Conservation (phyloP, 345 rosid species). For the Gossypium thurberi region DNA sequence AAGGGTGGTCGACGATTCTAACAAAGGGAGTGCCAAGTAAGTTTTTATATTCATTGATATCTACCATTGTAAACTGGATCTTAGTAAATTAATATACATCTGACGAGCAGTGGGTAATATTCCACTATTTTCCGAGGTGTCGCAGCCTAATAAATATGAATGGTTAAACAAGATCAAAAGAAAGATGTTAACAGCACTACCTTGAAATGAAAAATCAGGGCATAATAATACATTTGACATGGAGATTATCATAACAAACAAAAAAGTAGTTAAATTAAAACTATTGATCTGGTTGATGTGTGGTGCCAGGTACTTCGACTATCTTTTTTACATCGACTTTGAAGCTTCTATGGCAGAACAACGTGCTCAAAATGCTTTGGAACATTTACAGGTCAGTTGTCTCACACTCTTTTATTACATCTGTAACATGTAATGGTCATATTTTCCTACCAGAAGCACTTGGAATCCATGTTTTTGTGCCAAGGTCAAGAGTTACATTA, state of each 20-base stretch:
- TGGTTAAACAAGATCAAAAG: not conserved
- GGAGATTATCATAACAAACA: not conserved
- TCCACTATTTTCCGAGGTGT: not conserved
- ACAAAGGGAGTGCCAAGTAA: slow-evolving; percentile 76
- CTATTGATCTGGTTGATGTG: slow-evolving; percentile 2
- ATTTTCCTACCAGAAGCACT: not conserved
- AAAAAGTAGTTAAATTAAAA: not conserved
- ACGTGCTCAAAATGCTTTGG: slow-evolving; percentile 73
- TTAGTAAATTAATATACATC: not conserved
- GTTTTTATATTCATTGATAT: slow-evolving; percentile 13
- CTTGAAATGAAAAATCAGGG: not conserved
- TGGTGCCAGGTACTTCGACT: slow-evolving; percentile 75
- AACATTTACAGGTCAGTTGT: slow-evolving; percentile 65
- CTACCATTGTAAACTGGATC: not conserved
- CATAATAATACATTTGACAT: not conserved
- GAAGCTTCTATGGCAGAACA: slow-evolving; percentile 95
- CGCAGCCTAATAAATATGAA: not conserved
- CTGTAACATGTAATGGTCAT: not conserved
- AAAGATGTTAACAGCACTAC: not conserved
- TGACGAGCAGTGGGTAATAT: not conserved
- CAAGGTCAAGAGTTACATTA: no score
- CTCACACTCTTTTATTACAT: not conserved
- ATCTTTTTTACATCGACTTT: slow-evolving; percentile 80
- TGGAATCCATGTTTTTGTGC: no score
- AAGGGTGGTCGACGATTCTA: slow-evolving; percentile 75